Percentiles rank a stretch among this genome's conserved stretches.
Conservation (phyloP, 1,139 yeast genomes). For the Scheffersomyces parashehatae region DNA sequence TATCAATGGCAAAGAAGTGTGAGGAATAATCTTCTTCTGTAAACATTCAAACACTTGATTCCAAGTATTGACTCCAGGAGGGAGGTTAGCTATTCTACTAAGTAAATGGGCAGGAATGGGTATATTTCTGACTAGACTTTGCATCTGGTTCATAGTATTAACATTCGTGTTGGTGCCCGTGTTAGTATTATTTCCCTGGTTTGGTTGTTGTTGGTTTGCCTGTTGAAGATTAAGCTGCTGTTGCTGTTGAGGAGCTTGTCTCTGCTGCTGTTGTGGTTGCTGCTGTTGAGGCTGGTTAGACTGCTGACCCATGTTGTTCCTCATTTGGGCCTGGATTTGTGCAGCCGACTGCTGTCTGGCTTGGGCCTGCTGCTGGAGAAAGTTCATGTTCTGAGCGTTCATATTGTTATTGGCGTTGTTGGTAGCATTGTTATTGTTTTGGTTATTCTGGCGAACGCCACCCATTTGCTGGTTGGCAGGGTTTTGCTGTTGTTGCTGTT, state of each 20-base stretch:
- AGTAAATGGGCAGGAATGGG: constrained; percentile 79
- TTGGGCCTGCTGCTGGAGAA: constrained; percentile 53
- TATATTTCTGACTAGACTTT: constrained; percentile 45
- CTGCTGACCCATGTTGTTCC: constrained; percentile 9
- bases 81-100: constrained; percentile 72
- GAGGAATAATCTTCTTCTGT: constrained; percentile 57
- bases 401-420: constrained; percentile 11
- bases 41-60: constrained; percentile 73
- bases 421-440: not conserved
- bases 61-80: constrained; percentile 85
- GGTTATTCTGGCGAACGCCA: constrained; percentile 14
- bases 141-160: constrained; percentile 28
- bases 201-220: constrained; percentile 9
- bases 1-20: constrained; percentile 53
- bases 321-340: constrained; percentile 33
- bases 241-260: constrained; percentile 8
- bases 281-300: constrained; percentile 4
- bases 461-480: constrained; percentile 31
- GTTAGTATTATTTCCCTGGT: constrained; percentile 1
- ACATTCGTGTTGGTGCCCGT: constrained; percentile 5
- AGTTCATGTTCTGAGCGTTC: constrained; percentile 21
- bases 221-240: constrained; percentile 8
- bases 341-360: constrained; percentile 48
- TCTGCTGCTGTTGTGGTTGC: constrained; percentile 5
- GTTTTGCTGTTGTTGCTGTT: constrained; percentile 21